phyloP scores from a whole-genome alignment of 2,329 filamentous ascomycete species.

The Colletotrichum spinosum region DNA sequence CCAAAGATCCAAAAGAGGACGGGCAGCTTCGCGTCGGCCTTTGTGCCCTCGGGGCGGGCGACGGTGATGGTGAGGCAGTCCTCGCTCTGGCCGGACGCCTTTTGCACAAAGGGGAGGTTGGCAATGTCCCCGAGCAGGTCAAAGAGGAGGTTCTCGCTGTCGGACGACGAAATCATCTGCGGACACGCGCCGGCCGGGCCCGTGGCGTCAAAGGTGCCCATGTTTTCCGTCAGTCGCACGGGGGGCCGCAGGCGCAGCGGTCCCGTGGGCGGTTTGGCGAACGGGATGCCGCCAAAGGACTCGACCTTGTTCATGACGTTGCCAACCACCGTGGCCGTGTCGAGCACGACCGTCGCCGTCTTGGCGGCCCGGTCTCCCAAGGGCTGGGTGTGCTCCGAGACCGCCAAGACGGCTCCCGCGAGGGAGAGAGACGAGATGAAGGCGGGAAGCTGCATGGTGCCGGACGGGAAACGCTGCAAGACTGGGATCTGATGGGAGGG shows the following conservation, averaged over 20 bases:
- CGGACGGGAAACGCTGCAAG: neutral
- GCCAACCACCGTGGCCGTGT: constrained; percentile 41
- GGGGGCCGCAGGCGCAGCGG: constrained; percentile 70
- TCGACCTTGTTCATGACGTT: constrained; percentile 55
- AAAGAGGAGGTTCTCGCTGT: constrained; percentile 42
- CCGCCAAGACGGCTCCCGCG: constrained; percentile 26
- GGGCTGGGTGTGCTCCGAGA: constrained; percentile 18
- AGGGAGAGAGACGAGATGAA: constrained; percentile 31
- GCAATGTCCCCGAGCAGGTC: constrained; percentile 52
- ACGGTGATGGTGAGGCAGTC: constrained; percentile 65
- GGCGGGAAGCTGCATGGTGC: constrained; percentile 27
- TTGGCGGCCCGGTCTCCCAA: constrained; percentile 26
- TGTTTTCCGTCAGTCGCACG: constrained; percentile 57
- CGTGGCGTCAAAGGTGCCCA: constrained; percentile 66
- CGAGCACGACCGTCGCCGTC: constrained; percentile 37
- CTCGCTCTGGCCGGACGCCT: constrained; percentile 56
- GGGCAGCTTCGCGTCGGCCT: constrained; percentile 57
- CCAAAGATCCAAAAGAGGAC: constrained; percentile 70
- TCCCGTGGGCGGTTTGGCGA: constrained; percentile 69
- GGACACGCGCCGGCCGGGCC: constrained; percentile 64
- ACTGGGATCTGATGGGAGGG: neutral
- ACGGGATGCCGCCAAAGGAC: constrained; percentile 73
- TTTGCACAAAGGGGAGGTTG: constrained; percentile 58
- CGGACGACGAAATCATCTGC: constrained; percentile 59
- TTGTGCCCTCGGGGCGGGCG: constrained; percentile 57